phyloP scores from a whole-genome alignment of 2,329 filamentous ascomycete genomes.

The Akanthomyces uredinophilus region DNA sequence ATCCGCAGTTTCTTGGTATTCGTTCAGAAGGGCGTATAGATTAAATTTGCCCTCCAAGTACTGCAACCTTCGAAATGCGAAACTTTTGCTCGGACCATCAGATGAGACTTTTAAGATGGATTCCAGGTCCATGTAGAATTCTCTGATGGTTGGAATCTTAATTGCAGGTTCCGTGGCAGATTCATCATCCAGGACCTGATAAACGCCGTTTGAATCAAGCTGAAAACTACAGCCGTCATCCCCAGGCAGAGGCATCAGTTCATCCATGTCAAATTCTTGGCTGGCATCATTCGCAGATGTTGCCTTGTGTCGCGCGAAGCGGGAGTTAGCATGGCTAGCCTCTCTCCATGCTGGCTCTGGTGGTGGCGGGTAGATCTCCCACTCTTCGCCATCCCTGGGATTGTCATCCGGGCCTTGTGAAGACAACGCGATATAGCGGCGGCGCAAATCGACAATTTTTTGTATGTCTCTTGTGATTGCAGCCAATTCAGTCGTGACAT shows the following conservation, averaged over 20 bases:
- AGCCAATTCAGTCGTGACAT: conserved; percentile 77
- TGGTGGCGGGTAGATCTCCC: conserved; percentile 86
- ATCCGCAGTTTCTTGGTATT: conserved; percentile 96
- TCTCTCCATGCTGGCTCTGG: conserved; percentile 79
- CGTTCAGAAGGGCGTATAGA: conserved; percentile 85
- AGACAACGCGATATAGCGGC: conserved; percentile 84
- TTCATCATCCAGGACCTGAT: conserved; percentile 78
- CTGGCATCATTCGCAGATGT: conserved; percentile 90
- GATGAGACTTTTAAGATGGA: conserved; percentile 82
- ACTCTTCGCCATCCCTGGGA: conserved; percentile 75
- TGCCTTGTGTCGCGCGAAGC: conserved; percentile 48
- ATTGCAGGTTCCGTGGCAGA: conserved; percentile 64
- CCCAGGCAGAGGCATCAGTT: conserved; percentile 68
- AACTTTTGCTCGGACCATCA: conserved; percentile 93
- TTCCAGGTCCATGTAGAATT: conserved; percentile 95
- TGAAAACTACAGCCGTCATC: conserved; percentile 67
- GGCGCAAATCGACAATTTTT: conserved; percentile 77
- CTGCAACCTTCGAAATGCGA: conserved; percentile 88
- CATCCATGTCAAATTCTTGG: conserved; percentile 81
- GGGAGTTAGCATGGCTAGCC: conserved; percentile 34
- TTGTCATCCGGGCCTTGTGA: conserved; percentile 79
- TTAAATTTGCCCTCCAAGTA: conserved; percentile 98
- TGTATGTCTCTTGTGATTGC: conserved; percentile 89
- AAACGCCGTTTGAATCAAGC: conserved; percentile 80
- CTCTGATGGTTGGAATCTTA: conserved; percentile 82